A percentile compares a stretch with the other conserved stretches of the same genome.
Conservation (phyloP, 2,329 filamentous ascomycete species). For the Pyrenophora graminea region DNA sequence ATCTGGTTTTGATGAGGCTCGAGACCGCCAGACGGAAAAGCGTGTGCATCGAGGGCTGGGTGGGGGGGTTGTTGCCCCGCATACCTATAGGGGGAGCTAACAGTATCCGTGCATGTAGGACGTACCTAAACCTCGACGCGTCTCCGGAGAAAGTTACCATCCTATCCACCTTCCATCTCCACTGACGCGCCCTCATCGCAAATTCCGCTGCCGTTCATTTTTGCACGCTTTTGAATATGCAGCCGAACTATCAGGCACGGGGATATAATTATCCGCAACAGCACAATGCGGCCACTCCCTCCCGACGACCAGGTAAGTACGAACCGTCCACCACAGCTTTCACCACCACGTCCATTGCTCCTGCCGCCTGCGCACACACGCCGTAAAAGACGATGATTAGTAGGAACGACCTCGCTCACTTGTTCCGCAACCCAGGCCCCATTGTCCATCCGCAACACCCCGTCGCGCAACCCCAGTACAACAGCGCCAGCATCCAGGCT, state of each 20-base stretch:
- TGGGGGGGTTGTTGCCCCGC: conserved; percentile 31
- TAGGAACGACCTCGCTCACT: conserved; percentile 53
- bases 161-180: conserved; percentile 23
- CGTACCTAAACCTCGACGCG: conserved; percentile 29
- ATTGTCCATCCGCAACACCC: conserved; percentile 54
- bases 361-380: conserved; percentile 9
- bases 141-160: conserved; percentile 29
- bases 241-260: conserved; percentile 49
- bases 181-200: conserved; percentile 32
- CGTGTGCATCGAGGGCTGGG: conserved; percentile 13
- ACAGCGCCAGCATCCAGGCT: conserved; percentile 46
- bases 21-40: conserved; percentile 1
- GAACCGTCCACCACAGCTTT: conserved; percentile 16
- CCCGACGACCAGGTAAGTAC: conserved; percentile 51
- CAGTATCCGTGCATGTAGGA: conserved; percentile 25
- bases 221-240: conserved; percentile 44
- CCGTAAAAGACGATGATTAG: conserved; percentile 48
- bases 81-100: conserved; percentile 30
- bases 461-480: conserved; percentile 53
- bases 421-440: conserved; percentile 53
- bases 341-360: conserved; percentile 19
- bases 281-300: conserved; percentile 36
- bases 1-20: conserved; percentile 5
- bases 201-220: conserved; percentile 29
- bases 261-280: conserved; percentile 50